Evolutionary conservation across 495 filamentous ascomycete genomes (phyloP).

Genomic region (Penicillium pulvis): DNA sequence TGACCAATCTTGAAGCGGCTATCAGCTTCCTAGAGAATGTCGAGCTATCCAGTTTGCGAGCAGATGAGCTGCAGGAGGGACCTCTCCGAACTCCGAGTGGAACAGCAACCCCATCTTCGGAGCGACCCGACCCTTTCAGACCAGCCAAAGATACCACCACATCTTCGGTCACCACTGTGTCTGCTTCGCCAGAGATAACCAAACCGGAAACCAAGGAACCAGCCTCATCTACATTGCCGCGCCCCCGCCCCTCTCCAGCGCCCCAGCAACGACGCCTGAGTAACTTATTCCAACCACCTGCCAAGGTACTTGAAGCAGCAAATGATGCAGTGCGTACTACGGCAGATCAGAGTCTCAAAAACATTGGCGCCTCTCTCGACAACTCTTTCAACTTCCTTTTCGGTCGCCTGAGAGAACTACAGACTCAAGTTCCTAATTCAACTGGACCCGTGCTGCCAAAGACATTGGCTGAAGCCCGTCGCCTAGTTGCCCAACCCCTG

Average conservation of each 20-base stretch:
- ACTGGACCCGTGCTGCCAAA: conserved; percentile 64
- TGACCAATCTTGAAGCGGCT: conserved; percentile 94
- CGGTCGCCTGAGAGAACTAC: conserved; percentile 77
- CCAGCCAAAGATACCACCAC: conserved; percentile 29
- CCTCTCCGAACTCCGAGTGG: conserved; percentile 57
- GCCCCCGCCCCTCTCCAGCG: conserved; percentile 41
- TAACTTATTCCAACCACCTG: conserved; percentile 79
- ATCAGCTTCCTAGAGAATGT: conserved; percentile 98
- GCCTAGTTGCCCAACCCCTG: conserved; percentile 72
- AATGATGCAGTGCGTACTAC: conserved; percentile 81
- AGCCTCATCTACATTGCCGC: conserved; percentile 43
- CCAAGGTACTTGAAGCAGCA: conserved; percentile 76
- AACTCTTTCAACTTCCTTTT: conserved; percentile 93
- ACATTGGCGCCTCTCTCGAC: conserved; percentile 82
- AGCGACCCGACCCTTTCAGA: conserved; percentile 35
- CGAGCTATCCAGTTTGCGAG: conserved; percentile 85
- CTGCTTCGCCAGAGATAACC: conserved; percentile 36
- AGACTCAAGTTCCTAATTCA: conserved; percentile 46
- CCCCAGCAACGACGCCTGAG: conserved; percentile 69
- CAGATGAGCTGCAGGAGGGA: conserved; percentile 71
- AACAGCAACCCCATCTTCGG: conserved; percentile 54
- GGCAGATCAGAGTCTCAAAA: conserved; percentile 88
- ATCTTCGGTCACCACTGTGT: conserved; percentile 39
- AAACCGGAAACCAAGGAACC: conserved; percentile 38
- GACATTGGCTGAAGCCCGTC: conserved; percentile 89